Evolutionary conservation across 2,329 filamentous ascomycete genomes (phyloP), one percentile per base, ranked within the genome.

Genomic region (Fusarium falciforme): DNA sequence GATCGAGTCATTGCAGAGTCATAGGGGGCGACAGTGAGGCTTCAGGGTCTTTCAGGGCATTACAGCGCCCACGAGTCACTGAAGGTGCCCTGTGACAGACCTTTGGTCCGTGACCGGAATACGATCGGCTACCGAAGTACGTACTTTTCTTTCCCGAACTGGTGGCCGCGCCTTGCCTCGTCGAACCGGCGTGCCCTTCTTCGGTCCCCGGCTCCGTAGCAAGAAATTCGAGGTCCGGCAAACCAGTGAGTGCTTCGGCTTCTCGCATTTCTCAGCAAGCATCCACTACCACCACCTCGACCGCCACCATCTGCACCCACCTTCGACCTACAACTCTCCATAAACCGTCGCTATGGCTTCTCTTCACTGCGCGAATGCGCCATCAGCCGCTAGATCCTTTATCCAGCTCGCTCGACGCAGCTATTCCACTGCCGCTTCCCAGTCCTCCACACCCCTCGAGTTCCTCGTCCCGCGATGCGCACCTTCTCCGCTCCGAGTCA

Each of bases 381-480:
- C 82, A 12, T 82, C 84, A 8, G 78, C 82, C 14, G 85, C 83
- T 5, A 79, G 77, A 40, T 81, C 82, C 5, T 87, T 87, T 70
- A 69, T 87, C 33, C 84, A 84, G 64, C 79, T 87, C 17, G 83
- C 82, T 35, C 81, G 77, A 64, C 80, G 83, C 52, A 81, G 78
- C 61, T 82, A 79, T 47, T 68, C 79, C n/a, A 74, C 78, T 17
- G 71, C 75, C 6, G 25, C 78, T 64, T 66, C 77, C 42, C 74
- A 61, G 52, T 76, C 78, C 5, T 68, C 76, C 42, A 68, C 74
- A 49, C 79, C 80, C 54, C 81, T 85, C 31, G 83, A 84, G 22
- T 83, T 86, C 73, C 82, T 87, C 22, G 70, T 85, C 35, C 86
- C 85, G 20, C 76, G 77, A 71, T 75, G 70, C 69, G 68, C 71